Evolutionary conservation across 306 rosid species (phyloP).

Genomic region (Rosa chinensis): DNA sequence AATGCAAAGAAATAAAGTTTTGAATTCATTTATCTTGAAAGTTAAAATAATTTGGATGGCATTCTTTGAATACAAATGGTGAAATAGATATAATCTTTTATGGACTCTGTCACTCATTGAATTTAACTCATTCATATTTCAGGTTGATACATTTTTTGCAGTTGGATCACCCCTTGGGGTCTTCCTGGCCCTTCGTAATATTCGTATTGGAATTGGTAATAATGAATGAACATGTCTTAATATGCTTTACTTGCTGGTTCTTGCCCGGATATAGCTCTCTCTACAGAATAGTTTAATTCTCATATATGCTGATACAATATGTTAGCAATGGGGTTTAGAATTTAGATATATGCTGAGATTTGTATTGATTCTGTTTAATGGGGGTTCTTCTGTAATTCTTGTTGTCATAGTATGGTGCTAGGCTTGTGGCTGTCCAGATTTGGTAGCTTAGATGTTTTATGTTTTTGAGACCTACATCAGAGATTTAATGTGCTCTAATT

Average conservation of each 20-base stretch:
- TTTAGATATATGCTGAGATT: neutral
- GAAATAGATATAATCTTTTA: neutral
- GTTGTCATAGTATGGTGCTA: neutral
- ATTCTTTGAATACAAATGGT: conserved; percentile 13
- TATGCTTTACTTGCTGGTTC: conserved; percentile 23
- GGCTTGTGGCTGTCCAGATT: neutral
- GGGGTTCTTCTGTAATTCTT: neutral
- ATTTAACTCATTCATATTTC: conserved; percentile 26
- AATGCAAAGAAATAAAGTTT: neutral
- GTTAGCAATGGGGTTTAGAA: neutral
- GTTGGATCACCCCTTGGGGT: conserved; percentile 99
- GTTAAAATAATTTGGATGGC: neutral
- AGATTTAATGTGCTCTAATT: conserved; percentile 13
- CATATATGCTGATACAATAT: neutral
- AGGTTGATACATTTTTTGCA: conserved; percentile 99
- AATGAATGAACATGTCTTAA: conserved; percentile 13
- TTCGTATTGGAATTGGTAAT: conserved; percentile 88
- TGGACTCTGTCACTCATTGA: conserved; percentile 19
- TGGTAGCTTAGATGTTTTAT: conserved; percentile 1
- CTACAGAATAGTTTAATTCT: neutral
- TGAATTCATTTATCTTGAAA: neutral
- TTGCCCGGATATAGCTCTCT: neutral
- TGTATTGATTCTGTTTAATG: neutral
- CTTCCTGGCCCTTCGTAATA: conserved; percentile 91
- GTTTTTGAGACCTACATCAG: conserved; percentile 18